A percentile compares a stretch with the other conserved stretches of the same genome.
Conservation (phyloP, 371 early-diverging fungal species). For the Saksenaea oblongispora region DNA sequence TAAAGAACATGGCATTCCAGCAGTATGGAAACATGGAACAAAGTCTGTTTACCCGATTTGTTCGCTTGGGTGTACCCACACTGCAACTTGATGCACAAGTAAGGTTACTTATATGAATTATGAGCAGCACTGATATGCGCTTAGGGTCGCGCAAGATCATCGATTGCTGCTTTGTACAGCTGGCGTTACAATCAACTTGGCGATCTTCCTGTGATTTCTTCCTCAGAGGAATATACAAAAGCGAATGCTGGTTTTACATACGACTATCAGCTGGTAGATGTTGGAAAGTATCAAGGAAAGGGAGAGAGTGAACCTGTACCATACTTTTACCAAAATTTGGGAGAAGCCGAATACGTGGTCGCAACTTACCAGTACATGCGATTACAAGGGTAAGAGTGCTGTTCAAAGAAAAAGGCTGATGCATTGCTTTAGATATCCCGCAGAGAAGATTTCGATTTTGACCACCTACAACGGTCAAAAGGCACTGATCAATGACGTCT, state of each 20-base stretch:
- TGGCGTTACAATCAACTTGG: constrained; percentile 77
- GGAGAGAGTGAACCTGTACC: constrained; percentile 87
- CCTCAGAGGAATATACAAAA: constrained; percentile 40
- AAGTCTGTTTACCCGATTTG: constrained; percentile 86
- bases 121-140: not conserved
- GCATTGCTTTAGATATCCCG: constrained; percentile 64
- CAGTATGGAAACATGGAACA: constrained; percentile 90
- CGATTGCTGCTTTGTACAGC: constrained; percentile 80
- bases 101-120: not conserved
- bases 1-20: constrained; percentile 82
- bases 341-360: constrained; percentile 96
- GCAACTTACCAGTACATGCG: constrained; percentile 96
- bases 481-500: constrained; percentile 88
- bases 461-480: constrained; percentile 96
- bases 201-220: constrained; percentile 55
- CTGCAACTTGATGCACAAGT: constrained; percentile 81
- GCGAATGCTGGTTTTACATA: constrained; percentile 87
- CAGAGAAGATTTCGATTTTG: constrained; percentile 83
- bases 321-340: constrained; percentile 87
- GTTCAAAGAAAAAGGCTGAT: constrained; percentile 10
- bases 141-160: constrained; percentile 78
- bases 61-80: constrained; percentile 88
- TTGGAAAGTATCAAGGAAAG: constrained; percentile 69
- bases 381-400: constrained; percentile 65
- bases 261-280: constrained; percentile 86